These are phyloP conservation scores for Penstemon barbatus DNA, from an alignment of 257 asterid genomes.

Conservation along the genomic window DNA sequence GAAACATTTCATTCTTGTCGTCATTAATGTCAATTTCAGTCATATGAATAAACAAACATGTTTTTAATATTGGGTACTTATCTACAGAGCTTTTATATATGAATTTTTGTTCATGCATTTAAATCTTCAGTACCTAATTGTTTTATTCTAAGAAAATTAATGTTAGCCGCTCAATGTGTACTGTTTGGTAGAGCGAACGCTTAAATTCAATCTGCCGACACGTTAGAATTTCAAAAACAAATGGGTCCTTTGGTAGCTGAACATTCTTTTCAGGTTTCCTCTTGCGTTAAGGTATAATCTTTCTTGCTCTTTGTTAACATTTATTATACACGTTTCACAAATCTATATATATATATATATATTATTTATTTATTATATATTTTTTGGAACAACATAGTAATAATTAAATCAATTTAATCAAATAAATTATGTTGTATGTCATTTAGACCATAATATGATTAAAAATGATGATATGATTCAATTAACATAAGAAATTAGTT, in stretches of 20 bases:
- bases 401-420: too few species aligned
- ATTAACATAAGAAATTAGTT: too few species aligned
- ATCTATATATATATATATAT: too few species aligned
- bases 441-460: too few species aligned
- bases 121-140: not conserved
- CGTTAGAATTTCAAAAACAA: not conserved
- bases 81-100: not conserved
- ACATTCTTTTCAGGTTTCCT: constrained; percentile 16
- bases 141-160: not conserved
- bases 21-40: not conserved
- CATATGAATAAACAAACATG: not conserved
- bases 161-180: not conserved
- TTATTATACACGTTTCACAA: not conserved
- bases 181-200: not conserved
- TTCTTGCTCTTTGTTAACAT: not conserved
- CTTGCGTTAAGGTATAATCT: constrained; percentile 9
- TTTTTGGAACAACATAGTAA: too few species aligned
- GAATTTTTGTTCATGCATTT: not conserved
- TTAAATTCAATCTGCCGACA: constrained; percentile 20
- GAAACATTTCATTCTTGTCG: not conserved
- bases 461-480: too few species aligned
- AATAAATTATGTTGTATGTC: too few species aligned
- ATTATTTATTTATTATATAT: too few species aligned
- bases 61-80: not conserved
- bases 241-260: constrained; percentile 23